phyloP scores from a whole-genome alignment of 1,284 basidiomycete species.

The Trichosporon inkin region DNA sequence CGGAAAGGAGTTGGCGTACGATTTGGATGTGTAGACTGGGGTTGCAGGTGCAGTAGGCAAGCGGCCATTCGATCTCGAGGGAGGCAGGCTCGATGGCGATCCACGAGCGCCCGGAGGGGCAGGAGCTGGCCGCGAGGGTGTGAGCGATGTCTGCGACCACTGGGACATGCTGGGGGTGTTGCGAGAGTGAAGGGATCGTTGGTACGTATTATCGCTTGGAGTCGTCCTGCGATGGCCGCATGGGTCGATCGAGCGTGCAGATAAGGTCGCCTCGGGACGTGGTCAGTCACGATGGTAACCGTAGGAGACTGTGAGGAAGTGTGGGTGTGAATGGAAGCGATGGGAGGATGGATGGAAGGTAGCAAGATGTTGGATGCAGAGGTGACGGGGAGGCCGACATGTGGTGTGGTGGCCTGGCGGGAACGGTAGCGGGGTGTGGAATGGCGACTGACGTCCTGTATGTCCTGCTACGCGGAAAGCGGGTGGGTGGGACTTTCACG shows the following conservation, averaged over 20 bases:
- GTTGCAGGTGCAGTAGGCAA: neutral
- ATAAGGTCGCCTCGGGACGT: neutral
- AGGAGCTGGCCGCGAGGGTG: slow-evolving; percentile 41
- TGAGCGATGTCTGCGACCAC: slow-evolving; percentile 34
- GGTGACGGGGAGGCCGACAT: too few relatives aligned
- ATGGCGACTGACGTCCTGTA: too few relatives aligned
- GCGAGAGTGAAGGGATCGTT: neutral
- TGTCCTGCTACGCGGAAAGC: too few relatives aligned
- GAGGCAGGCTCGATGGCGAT: slow-evolving; percentile 13
- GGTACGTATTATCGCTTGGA: neutral
- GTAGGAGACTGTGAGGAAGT: neutral
- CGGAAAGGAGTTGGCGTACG: slow-evolving; percentile 38
- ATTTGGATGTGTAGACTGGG: slow-evolving; percentile 25
- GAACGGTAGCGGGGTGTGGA: too few relatives aligned
- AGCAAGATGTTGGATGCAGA: neutral
- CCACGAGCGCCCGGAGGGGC: slow-evolving; percentile 29
- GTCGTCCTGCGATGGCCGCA: neutral
- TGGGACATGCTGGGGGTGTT: slow-evolving; percentile 26
- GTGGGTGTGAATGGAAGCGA: neutral
- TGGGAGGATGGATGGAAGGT: neutral
- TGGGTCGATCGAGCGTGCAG: neutral
- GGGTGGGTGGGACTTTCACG: too few relatives aligned
- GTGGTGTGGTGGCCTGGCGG: too few relatives aligned
- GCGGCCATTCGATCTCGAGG: slow-evolving; percentile 4
- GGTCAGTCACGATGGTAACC: neutral